These are phyloP conservation scores for Fusarium gaditjirri DNA, from an alignment of 2,329 filamentous ascomycete species.

Conservation along the genomic window DNA sequence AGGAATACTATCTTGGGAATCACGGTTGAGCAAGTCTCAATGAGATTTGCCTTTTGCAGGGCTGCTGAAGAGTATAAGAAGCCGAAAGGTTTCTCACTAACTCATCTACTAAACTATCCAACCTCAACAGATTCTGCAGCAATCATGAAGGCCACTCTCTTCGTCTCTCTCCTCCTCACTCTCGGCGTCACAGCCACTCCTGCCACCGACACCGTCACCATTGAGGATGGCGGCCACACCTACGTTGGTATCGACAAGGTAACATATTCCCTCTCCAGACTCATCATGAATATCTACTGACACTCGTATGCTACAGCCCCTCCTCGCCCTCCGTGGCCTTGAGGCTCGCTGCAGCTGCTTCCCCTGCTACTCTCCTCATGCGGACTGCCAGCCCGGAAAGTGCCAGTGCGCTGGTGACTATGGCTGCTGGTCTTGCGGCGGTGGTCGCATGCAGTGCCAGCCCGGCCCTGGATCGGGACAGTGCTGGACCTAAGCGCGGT, in stretches of 20 bases:
- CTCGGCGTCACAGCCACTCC: constrained; percentile 10
- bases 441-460: constrained; percentile 20
- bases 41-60: fast-evolving
- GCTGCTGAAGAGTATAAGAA: not conserved
- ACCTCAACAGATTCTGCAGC: not conserved
- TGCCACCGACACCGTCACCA: not conserved
- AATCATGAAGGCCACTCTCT: constrained; percentile 11
- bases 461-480: constrained; percentile 2
- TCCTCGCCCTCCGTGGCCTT: constrained; percentile 13
- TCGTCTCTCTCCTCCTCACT: constrained; percentile 5
- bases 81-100: fast-evolving
- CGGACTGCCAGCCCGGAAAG: not conserved
- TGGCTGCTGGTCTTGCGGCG: constrained; percentile 13
- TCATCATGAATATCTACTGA: not conserved
- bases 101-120: not conserved
- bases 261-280: fast-evolving
- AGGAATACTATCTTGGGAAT: not conserved
- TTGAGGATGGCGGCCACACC: not conserved
- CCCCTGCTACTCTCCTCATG: constrained; percentile 18
- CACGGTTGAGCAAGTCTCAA: fast-evolving
- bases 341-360: constrained; percentile 12
- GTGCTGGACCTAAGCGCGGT: not conserved
- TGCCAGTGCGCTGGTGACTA: constrained; percentile 15
- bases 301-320: not conserved
- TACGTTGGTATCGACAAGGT: constrained; percentile 24